Base-by-base conservation (phyloP, 2,329 filamentous ascomycete species). In the Trichophaea hybrida region DNA sequence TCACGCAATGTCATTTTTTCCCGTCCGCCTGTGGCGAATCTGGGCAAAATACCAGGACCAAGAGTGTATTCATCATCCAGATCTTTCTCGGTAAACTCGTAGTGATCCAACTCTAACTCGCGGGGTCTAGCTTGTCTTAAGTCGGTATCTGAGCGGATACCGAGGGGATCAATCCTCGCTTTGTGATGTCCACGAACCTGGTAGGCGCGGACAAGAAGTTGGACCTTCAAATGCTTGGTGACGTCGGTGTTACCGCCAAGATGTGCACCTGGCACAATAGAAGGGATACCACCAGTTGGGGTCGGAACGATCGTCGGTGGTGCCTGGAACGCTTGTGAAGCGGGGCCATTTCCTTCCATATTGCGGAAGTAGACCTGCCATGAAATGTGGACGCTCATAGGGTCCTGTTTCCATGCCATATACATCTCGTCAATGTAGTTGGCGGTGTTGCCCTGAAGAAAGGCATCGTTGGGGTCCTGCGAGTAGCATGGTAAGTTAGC, bases 341-440 rank as follows among this genome's bases (percentile, higher is more conserved):
- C 88, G 72, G 91, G 91, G 88, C 98, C 97, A 71, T 93, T 87
- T 73, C 93, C 93, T 78, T 98, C 93, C 86, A 98, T 96, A 77
- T 98, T 98, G 77, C 84, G 88, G 81, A 98, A 98, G 80, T 98
- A 98, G 72, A 94, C 84, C 77, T 95, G 91, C 93, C 93, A 98
- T 73, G 93, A 98, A 69, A 95, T 80, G 75, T 98, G 93, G 61
- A 98, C 93, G 71, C 88, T 95, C 69, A 83, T 80, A 56, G 93
- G 90, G 69, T 98, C 89, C 66, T 86, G 79, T 76, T 91, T 95
- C 93, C 93, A 98, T 72, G 90, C 84, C 77, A 96, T 78, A 75
- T 98, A 98, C 93, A 98, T 98, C 78, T 96, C 93, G 74, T 98
- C 93, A 72, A 98, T 88, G 77, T 98, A 98, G 77, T 94, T 96